These are phyloP conservation scores for Ganoderma lucidum DNA, from an alignment of 1,284 basidiomycete species.

Conservation along the genomic window DNA sequence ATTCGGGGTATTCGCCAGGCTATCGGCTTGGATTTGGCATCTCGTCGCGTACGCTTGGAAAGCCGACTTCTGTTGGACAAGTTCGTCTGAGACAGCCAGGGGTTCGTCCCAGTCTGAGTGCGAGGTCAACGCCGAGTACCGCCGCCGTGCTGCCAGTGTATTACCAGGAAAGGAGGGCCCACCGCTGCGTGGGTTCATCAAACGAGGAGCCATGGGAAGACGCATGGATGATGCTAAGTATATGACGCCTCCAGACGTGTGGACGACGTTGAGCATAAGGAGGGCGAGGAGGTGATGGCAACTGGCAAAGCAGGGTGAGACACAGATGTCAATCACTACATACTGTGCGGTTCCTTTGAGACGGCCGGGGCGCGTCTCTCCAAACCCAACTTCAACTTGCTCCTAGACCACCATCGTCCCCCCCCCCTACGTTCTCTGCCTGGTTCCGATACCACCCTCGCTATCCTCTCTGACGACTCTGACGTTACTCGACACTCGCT, in stretches of 20 bases:
- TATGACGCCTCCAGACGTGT: neutral
- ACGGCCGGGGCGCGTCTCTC: neutral
- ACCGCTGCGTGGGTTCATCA: neutral
- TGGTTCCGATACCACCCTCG: neutral
- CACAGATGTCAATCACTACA: neutral
- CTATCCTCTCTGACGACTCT: neutral
- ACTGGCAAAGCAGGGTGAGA: neutral
- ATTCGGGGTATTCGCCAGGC: neutral
- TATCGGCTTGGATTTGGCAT: slow-evolving; percentile 1
- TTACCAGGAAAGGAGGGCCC: neutral
- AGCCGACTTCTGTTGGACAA: slow-evolving; percentile 37
- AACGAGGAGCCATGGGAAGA: neutral
- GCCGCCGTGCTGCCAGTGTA: neutral
- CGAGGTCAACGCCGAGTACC: neutral
- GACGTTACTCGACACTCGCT: neutral
- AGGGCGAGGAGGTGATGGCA: neutral
- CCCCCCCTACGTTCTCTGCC: neutral
- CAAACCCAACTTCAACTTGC: slow-evolving; percentile 12
- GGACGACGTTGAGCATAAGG: neutral
- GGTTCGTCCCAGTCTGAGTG: neutral
- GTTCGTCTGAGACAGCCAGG: slow-evolving; percentile 29
- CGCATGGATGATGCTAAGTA: neutral
- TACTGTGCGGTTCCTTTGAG: neutral
- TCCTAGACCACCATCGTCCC: slow-evolving; percentile 10
- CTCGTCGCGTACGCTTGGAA: slow-evolving; percentile 38